Conservation (phyloP, 2,329 filamentous ascomycete genomes). For the Cladosporium sp. region DNA sequence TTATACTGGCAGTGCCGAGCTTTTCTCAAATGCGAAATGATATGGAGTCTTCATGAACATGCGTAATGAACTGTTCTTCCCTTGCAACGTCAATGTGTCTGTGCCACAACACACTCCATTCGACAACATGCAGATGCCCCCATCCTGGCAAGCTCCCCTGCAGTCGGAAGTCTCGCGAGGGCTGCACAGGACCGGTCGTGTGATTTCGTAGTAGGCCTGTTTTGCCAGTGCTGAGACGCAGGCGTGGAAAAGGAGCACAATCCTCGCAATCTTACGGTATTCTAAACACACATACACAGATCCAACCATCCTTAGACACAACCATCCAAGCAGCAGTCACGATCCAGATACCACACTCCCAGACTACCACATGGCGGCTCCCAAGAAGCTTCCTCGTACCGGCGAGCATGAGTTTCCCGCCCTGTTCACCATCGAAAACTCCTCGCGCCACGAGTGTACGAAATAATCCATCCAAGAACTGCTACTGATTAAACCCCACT, state of each 20-base stretch:
- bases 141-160: slow-evolving; percentile 10
- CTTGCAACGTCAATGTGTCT: background rate
- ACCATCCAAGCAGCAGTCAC: background rate
- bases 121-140: slow-evolving; percentile 7
- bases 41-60: background rate
- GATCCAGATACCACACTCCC: background rate
- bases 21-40: background rate
- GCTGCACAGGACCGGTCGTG: background rate
- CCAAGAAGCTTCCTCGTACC: background rate
- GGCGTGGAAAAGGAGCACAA: background rate
- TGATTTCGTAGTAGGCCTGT: background rate
- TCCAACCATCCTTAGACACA: too few relatives aligned
- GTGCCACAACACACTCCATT: background rate
- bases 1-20: background rate
- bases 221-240: background rate
- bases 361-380: background rate
- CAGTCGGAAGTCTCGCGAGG: background rate
- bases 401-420: slow-evolving; percentile 33
- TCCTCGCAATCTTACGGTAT: background rate
- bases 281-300: too few relatives aligned
- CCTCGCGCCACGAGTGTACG: slow-evolving; percentile 37
- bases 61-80: background rate
- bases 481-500: background rate
- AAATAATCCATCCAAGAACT: background rate
- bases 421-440: slow-evolving; percentile 39